Base-by-base conservation (phyloP, 1,284 basidiomycete genomes). In the Volvariella surrecta region DNA sequence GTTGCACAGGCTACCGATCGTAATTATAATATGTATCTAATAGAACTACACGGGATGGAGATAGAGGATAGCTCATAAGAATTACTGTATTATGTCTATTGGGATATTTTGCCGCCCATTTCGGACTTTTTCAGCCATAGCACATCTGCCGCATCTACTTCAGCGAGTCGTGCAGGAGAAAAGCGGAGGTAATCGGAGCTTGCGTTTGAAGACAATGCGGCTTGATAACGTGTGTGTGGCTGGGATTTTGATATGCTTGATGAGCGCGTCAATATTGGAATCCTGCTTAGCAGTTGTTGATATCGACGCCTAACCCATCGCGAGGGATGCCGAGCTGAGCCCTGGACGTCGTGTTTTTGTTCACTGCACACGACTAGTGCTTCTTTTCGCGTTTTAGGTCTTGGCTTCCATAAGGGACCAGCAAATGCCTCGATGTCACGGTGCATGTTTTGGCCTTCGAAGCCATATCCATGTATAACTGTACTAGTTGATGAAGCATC, bases 11-110 rank as follows among this genome's bases (percentile, higher is more conserved):
- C 79, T n/a, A 58, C 59, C 1, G 77, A 88, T 60, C 72, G 76
- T 41, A 79, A 80, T 56, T 87, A 87, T 58, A 79, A 76, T 60
- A 76, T 80, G 76, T 88, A 88, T 60, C 68, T 85, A 51, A 89
- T 89, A 57, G 86, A 89, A 55, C 59, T 90, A 52, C 88, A 89
- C 56, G 84, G 81, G 43, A 59, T 89, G 50, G 86, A 84, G 58
- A 64, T 88, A 53, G 81, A 82, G 52, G 66, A 62, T 35, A 19
- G 18, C n/a, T 35, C 34, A 19, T 35, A 19, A 10, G 38, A 15
- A 19, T 28, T 32, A 32, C 37, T 39, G 17, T 38, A 18, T 19
- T 22, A 11, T 37, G 15, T 22, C 32, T 32, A 38, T 7, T 32
- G 17, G n/a, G 32, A 45, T 32, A 31, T 42, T 47, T 47, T 28